These are phyloP conservation scores for Rhodofomes roseus DNA, from an alignment of 1,284 basidiomycete genomes.

Conservation along the genomic window DNA sequence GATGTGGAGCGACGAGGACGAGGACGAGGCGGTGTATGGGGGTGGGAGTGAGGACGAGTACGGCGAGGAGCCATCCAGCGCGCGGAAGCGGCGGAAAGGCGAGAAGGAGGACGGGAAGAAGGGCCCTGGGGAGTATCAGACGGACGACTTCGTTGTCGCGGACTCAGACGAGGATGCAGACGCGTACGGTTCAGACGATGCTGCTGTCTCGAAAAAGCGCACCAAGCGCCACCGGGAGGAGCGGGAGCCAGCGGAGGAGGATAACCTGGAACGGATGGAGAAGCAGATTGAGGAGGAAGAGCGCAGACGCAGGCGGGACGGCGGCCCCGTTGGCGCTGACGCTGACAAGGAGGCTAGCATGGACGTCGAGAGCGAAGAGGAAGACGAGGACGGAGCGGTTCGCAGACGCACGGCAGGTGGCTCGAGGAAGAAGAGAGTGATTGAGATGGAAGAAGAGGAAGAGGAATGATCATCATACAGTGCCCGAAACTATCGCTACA, in stretches of 20 bases:
- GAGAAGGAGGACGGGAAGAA: conserved; percentile 39
- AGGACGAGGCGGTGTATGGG: conserved; percentile 40
- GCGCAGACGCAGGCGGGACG: conserved; percentile 36
- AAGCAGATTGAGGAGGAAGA: conserved; percentile 50
- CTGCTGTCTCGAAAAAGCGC: conserved; percentile 29
- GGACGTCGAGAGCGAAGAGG: conserved; percentile 76
- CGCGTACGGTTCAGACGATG: conserved; percentile 32
- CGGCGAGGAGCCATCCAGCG: conserved; percentile 28
- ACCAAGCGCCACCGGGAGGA: conserved; percentile 38
- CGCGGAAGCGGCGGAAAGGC: conserved; percentile 32
- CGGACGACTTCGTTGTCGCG: conserved; percentile 80
- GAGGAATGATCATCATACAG: conserved; percentile 38
- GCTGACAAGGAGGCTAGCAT: conserved; percentile 44
- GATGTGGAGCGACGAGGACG: conserved; percentile 41
- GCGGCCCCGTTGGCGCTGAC: conserved; percentile 22
- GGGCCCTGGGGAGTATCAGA: conserved; percentile 63
- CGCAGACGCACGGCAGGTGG: conserved; percentile 48
- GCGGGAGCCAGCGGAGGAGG: conserved; percentile 42
- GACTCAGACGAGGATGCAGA: conserved; percentile 65
- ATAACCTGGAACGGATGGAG: conserved; percentile 67
- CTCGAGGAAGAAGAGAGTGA: conserved; percentile 52
- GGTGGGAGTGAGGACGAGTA: conserved; percentile 55
- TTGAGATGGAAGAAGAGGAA: conserved; percentile 51
- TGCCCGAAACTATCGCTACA: background rate
- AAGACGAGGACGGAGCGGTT: conserved; percentile 62